These are phyloP conservation scores for Torrubiella hemipterigena DNA, from an alignment of 2,329 filamentous ascomycete species.

Conservation along the genomic window DNA sequence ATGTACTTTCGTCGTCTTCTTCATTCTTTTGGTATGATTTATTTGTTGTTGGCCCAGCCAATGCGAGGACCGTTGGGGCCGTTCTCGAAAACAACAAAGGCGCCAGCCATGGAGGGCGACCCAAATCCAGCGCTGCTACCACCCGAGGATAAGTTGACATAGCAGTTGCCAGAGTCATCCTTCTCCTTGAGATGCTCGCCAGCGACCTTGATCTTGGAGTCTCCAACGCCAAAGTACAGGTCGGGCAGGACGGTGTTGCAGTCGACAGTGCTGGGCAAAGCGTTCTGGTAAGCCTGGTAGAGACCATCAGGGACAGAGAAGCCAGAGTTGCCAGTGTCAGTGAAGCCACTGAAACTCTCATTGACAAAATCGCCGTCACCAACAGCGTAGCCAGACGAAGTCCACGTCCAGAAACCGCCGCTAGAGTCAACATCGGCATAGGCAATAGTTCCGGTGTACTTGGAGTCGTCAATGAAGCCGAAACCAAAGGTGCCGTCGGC, in stretches of 20 bases:
- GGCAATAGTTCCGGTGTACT: neutral
- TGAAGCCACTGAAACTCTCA: neutral
- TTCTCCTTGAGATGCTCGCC: neutral
- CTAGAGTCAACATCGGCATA: neutral
- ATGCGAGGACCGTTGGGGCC: slow-evolving; percentile 1
- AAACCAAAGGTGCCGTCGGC: neutral
- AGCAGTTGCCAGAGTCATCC: neutral
- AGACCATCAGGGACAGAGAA: neutral
- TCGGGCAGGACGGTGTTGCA: neutral
- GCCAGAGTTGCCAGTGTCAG: neutral
- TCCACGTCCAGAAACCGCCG: neutral
- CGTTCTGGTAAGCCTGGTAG: neutral
- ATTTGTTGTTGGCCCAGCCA: slow-evolving; percentile 3
- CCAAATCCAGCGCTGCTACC: neutral
- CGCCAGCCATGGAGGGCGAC: slow-evolving; percentile 3
- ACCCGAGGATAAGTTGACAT: neutral
- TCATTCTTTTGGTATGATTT: no score
- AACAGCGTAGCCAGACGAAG: neutral
- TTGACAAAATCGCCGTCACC: neutral
- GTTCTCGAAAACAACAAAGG: slow-evolving; percentile 4
- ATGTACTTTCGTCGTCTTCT: no score
- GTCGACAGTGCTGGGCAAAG: neutral
- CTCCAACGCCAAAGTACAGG: neutral
- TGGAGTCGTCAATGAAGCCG: neutral
- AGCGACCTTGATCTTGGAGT: neutral